Evolutionary conservation across 2,329 filamentous ascomycete genomes (phyloP), one percentile per base, ranked within the genome.

Genomic region (Pezicula neosporulosa): DNA sequence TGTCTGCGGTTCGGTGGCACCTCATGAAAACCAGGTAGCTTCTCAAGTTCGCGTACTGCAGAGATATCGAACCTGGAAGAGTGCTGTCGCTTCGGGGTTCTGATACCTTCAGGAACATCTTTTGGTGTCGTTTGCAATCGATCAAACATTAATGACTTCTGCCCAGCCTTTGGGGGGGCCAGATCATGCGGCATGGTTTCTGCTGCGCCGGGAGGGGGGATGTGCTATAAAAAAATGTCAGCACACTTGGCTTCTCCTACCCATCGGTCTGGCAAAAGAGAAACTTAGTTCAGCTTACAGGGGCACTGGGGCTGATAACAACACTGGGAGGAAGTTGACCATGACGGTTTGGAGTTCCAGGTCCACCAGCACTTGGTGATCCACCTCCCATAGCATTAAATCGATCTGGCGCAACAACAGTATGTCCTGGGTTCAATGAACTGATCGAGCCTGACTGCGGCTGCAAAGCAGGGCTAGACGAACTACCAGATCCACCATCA

Each of bases 151-250:
- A 90, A 75, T 18, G 90, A 94, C 77, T 97, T 97, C 66, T 88
- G 83, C 49, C 90, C 90, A 41, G 89, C 86, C 72, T 97, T 96
- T 16, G 94, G 94, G 49, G 94, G 94, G 28, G 91, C 90, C 53
- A 99, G 85, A 68, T 99, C 94, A 66, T 95, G 90, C 48, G 94
- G 94, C 93, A 99, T 97, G 6, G 93, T 97, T 75, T 99, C 94
- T 58, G 92, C 88, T 52, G 92, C 87, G 60, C 94, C 94, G 44
- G 94, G 94, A 56, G 91, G 91, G 47, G 94, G 92, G 42, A 94
- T 77, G 73, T 99, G 94, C 91, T 94, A 50, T 50, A 18, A 51
- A 66, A 60, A 46, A 47, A 24, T 38, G 16, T 21, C n/a, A 30
- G 19, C 16, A 49, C 8, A 49, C 8, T 24, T 42, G 16, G 41